Percentiles rank a stretch among this genome's conserved stretches.
Conservation (phyloP, 495 filamentous ascomycete genomes). For the Bryoglossum gracile region DNA sequence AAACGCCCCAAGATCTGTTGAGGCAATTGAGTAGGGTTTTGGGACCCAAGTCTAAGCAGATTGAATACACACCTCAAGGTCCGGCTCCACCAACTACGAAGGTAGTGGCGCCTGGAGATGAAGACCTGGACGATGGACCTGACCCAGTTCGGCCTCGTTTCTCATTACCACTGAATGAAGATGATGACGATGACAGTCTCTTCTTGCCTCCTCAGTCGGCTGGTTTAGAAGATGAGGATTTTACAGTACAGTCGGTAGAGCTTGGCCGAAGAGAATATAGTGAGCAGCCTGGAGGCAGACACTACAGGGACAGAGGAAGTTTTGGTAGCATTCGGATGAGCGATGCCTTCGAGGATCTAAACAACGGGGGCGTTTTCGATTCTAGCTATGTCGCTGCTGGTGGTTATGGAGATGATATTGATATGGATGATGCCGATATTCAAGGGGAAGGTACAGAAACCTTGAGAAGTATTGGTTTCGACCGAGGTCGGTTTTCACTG, state of each 20-base stretch:
- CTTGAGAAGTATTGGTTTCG: slow-evolving; percentile 14
- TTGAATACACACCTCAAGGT: slow-evolving; percentile 44
- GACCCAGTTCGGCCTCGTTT: slow-evolving; percentile 57
- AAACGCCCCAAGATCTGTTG: slow-evolving; percentile 68
- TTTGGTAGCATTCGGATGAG: slow-evolving; percentile 52
- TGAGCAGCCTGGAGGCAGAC: slow-evolving; percentile 41
- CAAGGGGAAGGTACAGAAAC: slow-evolving; percentile 18
- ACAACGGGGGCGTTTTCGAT: slow-evolving; percentile 34
- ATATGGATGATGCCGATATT: slow-evolving; percentile 6
- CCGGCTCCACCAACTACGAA: background rate
- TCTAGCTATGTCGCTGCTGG: slow-evolving; percentile 19
- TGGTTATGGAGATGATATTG: slow-evolving; percentile 8
- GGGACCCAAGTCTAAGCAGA: slow-evolving; percentile 48
- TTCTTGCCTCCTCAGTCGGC: slow-evolving; percentile 56
- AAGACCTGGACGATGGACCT: slow-evolving; percentile 60
- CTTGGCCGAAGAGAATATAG: slow-evolving; percentile 53
- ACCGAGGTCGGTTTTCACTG: slow-evolving; percentile 17
- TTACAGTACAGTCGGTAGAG: slow-evolving; percentile 63
- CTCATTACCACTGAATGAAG: slow-evolving; percentile 62
- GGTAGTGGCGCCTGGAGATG: slow-evolving; percentile 19
- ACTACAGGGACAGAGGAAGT: slow-evolving; percentile 50
- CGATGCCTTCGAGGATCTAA: slow-evolving; percentile 51
- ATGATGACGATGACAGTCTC: slow-evolving; percentile 46
- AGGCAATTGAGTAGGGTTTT: slow-evolving; percentile 60
- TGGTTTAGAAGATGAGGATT: slow-evolving; percentile 60